Conservation (phyloP, 352 stramenopile species). For the Pythium utonaiense region DNA sequence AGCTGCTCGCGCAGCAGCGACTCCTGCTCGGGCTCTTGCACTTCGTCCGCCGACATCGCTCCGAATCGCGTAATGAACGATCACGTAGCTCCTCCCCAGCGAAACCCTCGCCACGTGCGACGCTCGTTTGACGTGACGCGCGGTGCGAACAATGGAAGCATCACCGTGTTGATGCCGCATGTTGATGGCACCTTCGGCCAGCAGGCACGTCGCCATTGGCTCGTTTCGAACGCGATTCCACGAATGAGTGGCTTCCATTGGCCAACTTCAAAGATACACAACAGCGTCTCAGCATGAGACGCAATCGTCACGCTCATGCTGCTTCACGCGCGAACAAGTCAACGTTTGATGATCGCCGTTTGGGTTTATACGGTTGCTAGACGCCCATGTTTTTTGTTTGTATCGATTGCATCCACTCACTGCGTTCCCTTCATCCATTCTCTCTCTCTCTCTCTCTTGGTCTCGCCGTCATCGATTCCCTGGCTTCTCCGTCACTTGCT, state of each 20-base stretch:
- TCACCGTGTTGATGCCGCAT: background rate
- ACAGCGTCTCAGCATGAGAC: too few relatives aligned
- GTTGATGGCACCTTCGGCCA: background rate
- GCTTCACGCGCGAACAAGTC: too few relatives aligned
- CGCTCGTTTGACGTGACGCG: background rate
- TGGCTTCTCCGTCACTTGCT: background rate
- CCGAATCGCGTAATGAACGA: background rate
- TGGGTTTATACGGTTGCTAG: conserved; percentile 9
- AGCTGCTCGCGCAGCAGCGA: conserved; percentile 3
- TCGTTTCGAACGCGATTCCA: background rate
- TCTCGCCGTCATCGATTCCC: background rate
- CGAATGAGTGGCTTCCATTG: background rate
- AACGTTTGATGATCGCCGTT: background rate
- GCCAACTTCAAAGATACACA: background rate
- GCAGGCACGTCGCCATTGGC: too few relatives aligned
- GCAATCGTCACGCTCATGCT: too few relatives aligned
- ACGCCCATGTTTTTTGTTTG: conserved; percentile 4
- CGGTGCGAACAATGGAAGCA: background rate
- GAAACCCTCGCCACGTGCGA: background rate
- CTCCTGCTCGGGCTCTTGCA: background rate
- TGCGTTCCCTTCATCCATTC: background rate
- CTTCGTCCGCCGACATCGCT: conserved; percentile 16
- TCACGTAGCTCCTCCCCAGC: too few relatives aligned
- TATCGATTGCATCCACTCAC: conserved; percentile 6
- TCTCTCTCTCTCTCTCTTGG: background rate